A percentile compares a stretch with the other conserved stretches of the same genome.
phyloP scores from a whole-genome alignment of 1,284 basidiomycete genomes.

The Pulchroboletus neoregius region DNA sequence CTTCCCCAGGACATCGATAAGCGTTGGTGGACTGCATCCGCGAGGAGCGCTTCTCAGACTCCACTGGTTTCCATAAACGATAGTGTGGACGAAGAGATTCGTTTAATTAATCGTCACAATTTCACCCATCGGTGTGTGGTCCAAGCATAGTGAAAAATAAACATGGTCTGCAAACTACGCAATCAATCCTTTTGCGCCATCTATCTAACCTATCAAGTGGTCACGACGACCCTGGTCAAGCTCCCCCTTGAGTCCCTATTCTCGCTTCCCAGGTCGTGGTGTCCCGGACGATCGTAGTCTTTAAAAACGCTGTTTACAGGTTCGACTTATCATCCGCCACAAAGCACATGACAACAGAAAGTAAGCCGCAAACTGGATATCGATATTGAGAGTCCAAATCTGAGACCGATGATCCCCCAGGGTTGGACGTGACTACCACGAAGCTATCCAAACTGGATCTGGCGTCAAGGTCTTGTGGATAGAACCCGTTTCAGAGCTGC shows the following conservation, averaged over 20 bases:
- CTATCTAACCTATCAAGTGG: conserved; percentile 12
- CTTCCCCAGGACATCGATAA: conserved; percentile 1
- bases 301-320: neutral
- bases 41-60: neutral
- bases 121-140: conserved; percentile 2
- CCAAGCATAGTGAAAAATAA: conserved; percentile 8
- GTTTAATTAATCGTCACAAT: conserved; percentile 5
- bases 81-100: neutral
- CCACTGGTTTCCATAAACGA: neutral
- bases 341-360: conserved; percentile 5
- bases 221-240: conserved; percentile 7
- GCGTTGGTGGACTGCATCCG: neutral
- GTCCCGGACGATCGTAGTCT: conserved; percentile 2
- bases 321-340: conserved; percentile 9
- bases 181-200: conserved; percentile 10
- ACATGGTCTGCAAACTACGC: conserved; percentile 11
- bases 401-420: neutral
- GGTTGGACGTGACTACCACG: conserved; percentile 2
- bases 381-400: conserved; percentile 15
- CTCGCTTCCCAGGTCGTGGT: conserved; percentile 9
- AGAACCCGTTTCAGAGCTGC: conserved; percentile 7
- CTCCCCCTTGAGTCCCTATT: conserved; percentile 11
- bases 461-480: conserved; percentile 5
- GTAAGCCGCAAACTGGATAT: conserved; percentile 22
- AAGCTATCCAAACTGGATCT: conserved; percentile 5